Evolutionary conservation across 2,329 filamentous ascomycete species (phyloP).

Genomic region (Knoxdaviesia proteae): DNA sequence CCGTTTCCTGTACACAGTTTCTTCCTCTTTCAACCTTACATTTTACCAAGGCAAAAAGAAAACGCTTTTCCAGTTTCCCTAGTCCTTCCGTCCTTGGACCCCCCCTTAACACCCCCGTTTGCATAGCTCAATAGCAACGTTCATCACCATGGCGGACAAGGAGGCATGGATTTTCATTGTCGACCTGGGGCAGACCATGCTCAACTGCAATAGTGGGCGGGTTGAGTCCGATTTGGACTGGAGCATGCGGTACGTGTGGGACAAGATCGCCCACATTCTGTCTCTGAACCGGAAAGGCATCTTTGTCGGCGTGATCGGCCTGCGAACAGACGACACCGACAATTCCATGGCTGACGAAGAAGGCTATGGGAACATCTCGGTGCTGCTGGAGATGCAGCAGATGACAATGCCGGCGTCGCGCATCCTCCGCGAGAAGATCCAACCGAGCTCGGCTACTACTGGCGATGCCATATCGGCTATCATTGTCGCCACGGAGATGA

Average conservation of each 20-base stretch:
- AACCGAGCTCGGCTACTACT: conserved; percentile 41
- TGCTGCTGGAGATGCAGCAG: conserved; percentile 47
- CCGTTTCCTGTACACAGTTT: conserved; percentile 1
- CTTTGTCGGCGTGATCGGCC: conserved; percentile 59
- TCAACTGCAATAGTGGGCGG: conserved; percentile 46
- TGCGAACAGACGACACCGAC: conserved; percentile 58
- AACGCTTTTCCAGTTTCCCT: too few relatives aligned
- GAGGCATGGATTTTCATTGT: conserved; percentile 85
- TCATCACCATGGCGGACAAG: conserved; percentile 59
- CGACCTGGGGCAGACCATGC: conserved; percentile 77
- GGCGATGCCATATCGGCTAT: conserved; percentile 82
- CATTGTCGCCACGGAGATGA: conserved; percentile 73
- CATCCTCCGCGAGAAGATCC: conserved; percentile 39
- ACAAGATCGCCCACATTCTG: conserved; percentile 55
- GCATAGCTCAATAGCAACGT: background rate
- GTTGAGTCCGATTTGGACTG: conserved; percentile 68
- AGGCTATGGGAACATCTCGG: conserved; percentile 62
- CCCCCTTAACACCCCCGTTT: background rate
- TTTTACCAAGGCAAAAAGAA: background rate
- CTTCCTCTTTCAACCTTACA: background rate
- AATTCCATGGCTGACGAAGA: conserved; percentile 49
- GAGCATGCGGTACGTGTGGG: conserved; percentile 84
- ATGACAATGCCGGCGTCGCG: conserved; percentile 49
- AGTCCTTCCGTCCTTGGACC: too few relatives aligned
- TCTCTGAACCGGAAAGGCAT: conserved; percentile 46